These are phyloP conservation scores for Punica granatum DNA, from an alignment of 345 rosid species.

Conservation along the genomic window DNA sequence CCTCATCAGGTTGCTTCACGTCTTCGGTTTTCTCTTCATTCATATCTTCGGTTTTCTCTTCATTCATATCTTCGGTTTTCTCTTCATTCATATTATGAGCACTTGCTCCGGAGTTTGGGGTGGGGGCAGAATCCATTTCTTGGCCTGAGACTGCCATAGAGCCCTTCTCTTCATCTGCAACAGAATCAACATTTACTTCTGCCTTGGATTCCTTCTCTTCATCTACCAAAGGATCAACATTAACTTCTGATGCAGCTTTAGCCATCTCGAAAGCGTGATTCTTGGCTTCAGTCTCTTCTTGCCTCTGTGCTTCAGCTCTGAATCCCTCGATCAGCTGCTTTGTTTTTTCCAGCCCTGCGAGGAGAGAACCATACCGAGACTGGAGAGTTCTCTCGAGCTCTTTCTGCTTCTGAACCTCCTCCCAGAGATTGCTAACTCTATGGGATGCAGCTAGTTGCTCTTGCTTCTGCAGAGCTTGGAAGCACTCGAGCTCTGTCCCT, in stretches of 20 bases:
- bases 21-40: no score
- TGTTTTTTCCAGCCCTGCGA: constrained; percentile 49
- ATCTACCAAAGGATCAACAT: not conserved
- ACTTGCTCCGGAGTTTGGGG: not conserved
- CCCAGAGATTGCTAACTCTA: constrained; percentile 73
- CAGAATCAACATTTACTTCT: not conserved
- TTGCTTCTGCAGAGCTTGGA: constrained; percentile 85
- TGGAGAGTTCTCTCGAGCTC: constrained; percentile 74
- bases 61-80: no score
- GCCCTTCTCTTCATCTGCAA: constrained; percentile 1
- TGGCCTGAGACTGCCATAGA: not conserved
- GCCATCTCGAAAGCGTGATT: constrained; percentile 13
- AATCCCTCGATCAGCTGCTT: constrained; percentile 32
- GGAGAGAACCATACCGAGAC: constrained; percentile 56
- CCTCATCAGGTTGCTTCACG: no score
- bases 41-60: no score
- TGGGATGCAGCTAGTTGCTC: constrained; percentile 83
- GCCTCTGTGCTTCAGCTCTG: constrained; percentile 46
- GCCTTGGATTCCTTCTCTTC: not conserved
- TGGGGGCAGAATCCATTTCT: constrained; percentile 5
- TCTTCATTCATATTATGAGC: not conserved
- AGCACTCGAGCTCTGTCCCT: constrained; percentile 88
- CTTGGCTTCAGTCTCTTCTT: constrained; percentile 42
- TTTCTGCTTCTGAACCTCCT: constrained; percentile 87
- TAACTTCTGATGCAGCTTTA: not conserved